Evolutionary conservation across 768 basidiomycete genomes (phyloP), one percentile per base, ranked within the genome.

Genomic region (Cyclocybe aegerita): DNA sequence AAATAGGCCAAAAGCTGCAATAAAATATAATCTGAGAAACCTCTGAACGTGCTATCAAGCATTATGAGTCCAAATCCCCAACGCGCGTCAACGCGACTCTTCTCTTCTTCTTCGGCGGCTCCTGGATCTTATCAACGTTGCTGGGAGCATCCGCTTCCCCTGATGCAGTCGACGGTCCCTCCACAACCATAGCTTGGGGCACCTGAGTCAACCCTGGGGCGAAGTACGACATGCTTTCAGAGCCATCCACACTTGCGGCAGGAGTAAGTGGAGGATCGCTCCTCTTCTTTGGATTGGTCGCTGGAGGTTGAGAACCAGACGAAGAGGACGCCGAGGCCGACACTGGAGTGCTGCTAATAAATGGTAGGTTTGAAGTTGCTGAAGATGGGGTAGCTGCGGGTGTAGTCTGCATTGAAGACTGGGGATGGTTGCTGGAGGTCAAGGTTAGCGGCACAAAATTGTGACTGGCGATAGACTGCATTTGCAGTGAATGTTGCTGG

Each of bases 381-480:
- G 68, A 62, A 7, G 63, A 64, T 10, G 70, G 72, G 4, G 74
- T 74, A 37, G 62, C 66, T 17, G 65, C 63, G 3, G 73, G 74
- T 4, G 74, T 75, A 35, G 56, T 59, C 14, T 67, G 59, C 10
- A 67, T 53, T 10, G 71, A 66, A 4, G 68, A 53, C 38, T 58
- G 49, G 16, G 55, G 60, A 49, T 59, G 60, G 56, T 50, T 57
- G 52, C 52, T 56, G 60, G 64, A 44, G 44, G 74, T 49, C 60
- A 67, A 65, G 44, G 80, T 78, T 39, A 86, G 72, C 3, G 86
- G 82, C 34, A 89, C 79, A 2, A 83, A 87, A 61, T 93, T 85
- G 53, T 88, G 83, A 60, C 91, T 88, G 2, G 94, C 94, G 50
- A 97, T 93, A 33, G 89, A 88, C 61, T 93, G 90, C 30, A 97